Evolutionary conservation across 495 filamentous ascomycete genomes (phyloP).

Genomic region (Copromyces sp.): DNA sequence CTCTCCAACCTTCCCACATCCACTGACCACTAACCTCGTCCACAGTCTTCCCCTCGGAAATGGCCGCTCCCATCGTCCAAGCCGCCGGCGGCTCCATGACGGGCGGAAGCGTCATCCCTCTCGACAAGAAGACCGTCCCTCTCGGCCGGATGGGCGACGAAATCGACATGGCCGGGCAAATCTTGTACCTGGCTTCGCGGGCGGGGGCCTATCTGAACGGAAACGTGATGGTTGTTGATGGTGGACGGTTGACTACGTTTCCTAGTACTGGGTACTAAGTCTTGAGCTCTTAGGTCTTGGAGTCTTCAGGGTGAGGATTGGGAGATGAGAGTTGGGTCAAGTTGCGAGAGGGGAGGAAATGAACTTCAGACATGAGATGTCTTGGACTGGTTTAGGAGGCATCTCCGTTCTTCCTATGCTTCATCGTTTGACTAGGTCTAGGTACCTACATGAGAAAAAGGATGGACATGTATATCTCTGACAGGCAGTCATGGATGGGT

Average conservation of each 20-base stretch:
- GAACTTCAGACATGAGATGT: too few species aligned
- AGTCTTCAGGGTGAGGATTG: too few species aligned
- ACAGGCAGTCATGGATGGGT: too few species aligned
- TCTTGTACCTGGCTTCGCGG: constrained; percentile 51
- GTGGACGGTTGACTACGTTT: constrained; percentile 45
- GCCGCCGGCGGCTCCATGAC: constrained; percentile 30
- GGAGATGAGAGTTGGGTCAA: too few species aligned
- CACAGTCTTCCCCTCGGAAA: constrained; percentile 54
- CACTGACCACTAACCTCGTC: background rate
- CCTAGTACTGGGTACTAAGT: constrained; percentile 42
- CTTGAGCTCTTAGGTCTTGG: too few species aligned
- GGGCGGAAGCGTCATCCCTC: constrained; percentile 6
- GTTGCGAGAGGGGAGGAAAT: too few species aligned
- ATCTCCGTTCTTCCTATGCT: too few species aligned
- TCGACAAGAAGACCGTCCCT: constrained; percentile 20
- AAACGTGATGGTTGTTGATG: constrained; percentile 47
- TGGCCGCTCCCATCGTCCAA: constrained; percentile 41
- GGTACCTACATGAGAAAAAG: too few species aligned
- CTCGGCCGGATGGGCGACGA: constrained; percentile 26
- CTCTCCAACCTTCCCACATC: background rate
- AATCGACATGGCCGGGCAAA: constrained; percentile 50
- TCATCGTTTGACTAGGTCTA: too few species aligned
- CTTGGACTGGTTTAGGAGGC: too few species aligned
- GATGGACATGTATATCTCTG: too few species aligned
- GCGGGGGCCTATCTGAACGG: constrained; percentile 58